Evolutionary conservation across 208 protist genomes (phyloP).

Genomic region (Trypanosoma congolense): DNA sequence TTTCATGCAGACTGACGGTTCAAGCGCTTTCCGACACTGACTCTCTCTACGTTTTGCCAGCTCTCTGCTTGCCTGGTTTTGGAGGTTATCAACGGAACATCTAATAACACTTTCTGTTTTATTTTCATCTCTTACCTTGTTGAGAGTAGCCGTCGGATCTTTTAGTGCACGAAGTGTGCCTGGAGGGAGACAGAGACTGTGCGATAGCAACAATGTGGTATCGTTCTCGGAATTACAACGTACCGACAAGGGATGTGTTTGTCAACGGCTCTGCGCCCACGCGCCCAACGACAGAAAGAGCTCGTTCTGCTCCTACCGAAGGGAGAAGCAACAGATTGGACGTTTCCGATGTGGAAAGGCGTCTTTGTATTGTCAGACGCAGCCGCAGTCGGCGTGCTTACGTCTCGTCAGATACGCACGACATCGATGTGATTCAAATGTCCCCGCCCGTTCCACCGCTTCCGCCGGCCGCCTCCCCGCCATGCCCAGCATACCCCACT

Average conservation of each 20-base stretch:
- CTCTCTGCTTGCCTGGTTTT: no score
- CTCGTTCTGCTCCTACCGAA: constrained; percentile 24
- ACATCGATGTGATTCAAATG: background rate
- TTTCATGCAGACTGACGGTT: no score
- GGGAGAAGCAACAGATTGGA: constrained; percentile 16
- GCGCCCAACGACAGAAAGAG: background rate
- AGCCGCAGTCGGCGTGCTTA: constrained; percentile 25
- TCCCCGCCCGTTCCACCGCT: constrained; percentile 1
- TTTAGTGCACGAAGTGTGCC: no score
- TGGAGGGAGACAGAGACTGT: no score
- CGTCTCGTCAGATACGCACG: background rate
- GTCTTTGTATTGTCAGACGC: constrained; percentile 71
- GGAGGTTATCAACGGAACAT: no score
- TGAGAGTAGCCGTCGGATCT: no score
- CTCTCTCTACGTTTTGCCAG: no score
- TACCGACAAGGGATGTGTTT: background rate
- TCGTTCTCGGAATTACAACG: constrained; percentile 18
- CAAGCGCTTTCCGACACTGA: no score
- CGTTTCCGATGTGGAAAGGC: constrained; percentile 56
- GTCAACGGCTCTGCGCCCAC: background rate
- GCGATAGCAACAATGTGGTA: no score
- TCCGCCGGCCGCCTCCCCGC: constrained; percentile 24
- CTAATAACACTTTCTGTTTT: no score
- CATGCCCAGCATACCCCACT: constrained; percentile 59
- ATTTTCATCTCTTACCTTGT: no score